Percentiles rank a stretch among this genome's conserved stretches.
Evolutionary conservation across 2,329 filamentous ascomycete species (phyloP).

Genomic region (Xylariaceae sp.): DNA sequence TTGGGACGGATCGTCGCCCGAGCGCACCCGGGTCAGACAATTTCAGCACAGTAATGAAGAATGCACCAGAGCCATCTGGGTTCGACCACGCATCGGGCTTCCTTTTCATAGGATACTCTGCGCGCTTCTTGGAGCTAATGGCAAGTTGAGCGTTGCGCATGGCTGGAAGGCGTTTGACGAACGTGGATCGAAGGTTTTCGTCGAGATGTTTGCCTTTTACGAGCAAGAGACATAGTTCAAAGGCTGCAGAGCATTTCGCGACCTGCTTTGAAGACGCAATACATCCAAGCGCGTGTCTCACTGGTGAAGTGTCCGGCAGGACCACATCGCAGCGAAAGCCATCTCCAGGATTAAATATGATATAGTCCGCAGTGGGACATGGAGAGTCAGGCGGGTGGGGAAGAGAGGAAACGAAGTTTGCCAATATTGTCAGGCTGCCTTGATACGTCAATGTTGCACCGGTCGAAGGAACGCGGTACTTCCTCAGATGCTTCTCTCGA

Average conservation of each 20-base stretch:
- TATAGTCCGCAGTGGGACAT: conserved; percentile 53
- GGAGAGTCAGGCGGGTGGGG: conserved; percentile 42
- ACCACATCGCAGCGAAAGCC: conserved; percentile 76
- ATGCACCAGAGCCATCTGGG: conserved; percentile 43
- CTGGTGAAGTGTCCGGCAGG: conserved; percentile 70
- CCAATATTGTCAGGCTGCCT: conserved; percentile 68
- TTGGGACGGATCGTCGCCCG: conserved; percentile 56
- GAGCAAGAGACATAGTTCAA: conserved; percentile 73
- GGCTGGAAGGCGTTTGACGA: conserved; percentile 66
- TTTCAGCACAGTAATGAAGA: conserved; percentile 63
- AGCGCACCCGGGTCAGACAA: conserved; percentile 57
- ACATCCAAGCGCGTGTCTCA: conserved; percentile 64
- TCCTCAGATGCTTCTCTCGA: conserved; percentile 47
- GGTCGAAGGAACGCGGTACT: conserved; percentile 61
- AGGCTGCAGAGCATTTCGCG: conserved; percentile 87
- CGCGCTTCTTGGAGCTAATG: conserved; percentile 72
- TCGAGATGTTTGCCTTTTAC: conserved; percentile 67
- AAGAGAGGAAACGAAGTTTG: conserved; percentile 70
- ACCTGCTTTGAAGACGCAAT: conserved; percentile 66
- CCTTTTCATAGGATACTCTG: conserved; percentile 71
- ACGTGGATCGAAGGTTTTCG: conserved; percentile 69
- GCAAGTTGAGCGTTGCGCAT: conserved; percentile 89
- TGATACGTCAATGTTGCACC: conserved; percentile 78
- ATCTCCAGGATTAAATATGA: conserved; percentile 53
- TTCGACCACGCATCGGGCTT: conserved; percentile 74